Base-by-base conservation (phyloP, 305 asterid genomes). In the Fraxinus sp. region DNA sequence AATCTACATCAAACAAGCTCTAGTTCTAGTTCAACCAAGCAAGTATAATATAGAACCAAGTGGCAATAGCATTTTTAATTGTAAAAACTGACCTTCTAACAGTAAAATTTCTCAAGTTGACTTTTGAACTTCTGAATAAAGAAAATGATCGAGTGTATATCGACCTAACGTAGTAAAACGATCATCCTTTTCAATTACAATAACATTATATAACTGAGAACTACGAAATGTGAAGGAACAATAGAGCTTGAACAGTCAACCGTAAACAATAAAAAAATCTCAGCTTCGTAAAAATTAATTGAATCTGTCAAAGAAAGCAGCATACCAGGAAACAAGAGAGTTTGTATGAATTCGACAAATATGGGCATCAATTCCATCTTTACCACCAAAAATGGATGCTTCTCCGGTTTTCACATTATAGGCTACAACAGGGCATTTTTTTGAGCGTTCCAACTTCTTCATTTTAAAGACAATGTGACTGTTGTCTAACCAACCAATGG, bases 401-500 rank as follows among this genome's bases (percentile, higher is more conserved):
- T 36, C 39, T 52, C 75, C 22, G 2, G 32, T 75, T 55, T 81
- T 59, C 41, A 62, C 20, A 14, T 75, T 36, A 7, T 35, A 33
- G 13, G n/a, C 72, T 4, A 70, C 7, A 75, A 24, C 16, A 13
- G 8, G 49, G 16, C 26, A 13, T 2, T 1, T 9, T 14, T 36
- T 6, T 26, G 14, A 13, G 59, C 68, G 33, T 33, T 33, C 9
- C 43, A 36, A 3, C 55, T 41, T 24, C 43, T 36, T 37, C 41
- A 62, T 18, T 22, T 37, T 13, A 18, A 37, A 39, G 10, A 74
- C 11, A 57, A 73, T 18, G 84, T 2, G 59, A 36, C 74, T 32
- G 30, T 81, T 52, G 30, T 52, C 84, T 24, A 81, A 37, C 84
- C 79, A 73, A 11, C 84, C 84, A 33, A 81, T 3, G 18, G 84